Evolutionary conservation across 345 rosid genomes (phyloP), one percentile per base, ranked within the genome.

Genomic region (Gynandropsis gynandra): DNA sequence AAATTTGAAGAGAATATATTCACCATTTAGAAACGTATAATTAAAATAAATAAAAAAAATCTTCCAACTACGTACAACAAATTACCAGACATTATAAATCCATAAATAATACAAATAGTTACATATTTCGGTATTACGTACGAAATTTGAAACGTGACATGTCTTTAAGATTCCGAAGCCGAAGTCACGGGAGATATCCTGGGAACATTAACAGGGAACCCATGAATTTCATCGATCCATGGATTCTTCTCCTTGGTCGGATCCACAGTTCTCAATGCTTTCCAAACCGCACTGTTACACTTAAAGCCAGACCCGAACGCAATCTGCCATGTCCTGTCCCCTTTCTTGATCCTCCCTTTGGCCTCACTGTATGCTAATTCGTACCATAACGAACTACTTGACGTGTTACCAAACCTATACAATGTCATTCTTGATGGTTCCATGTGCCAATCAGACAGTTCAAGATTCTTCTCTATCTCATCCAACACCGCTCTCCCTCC

Each of bases 301-400:
- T 89, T 89, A 60, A 89, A 89, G 1, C 97, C 97, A 0, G 97
- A 89, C 7, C 97, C 97, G 20, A 89, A 89, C 0, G 87, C 97
- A 34, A 89, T 89, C 63, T 89, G 97, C 95, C 95, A 85, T 1
- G 85, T 81, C 48, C 94, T 64, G 20, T 89, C 94, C 16, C 97
- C 95, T 62, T 63, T 83, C 58, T 67, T 80, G 13, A 89, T 80
- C 68, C 95, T 75, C 12, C 94, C 97, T 59, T 85, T 83, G 4
- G 95, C 85, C 63, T 89, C 97, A 11, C 85, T 44, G 39, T 89
- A 89, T 1, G 97, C 87, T 71, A 89, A 41, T 44, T 89, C 97
- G 36, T 85, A 89, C 95, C 97, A 89, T 45, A 89, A 61, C 0
- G 97, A 89, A 15, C 97, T 89, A 48, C 97, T 89, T 0, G 97